Percentiles rank a stretch among this genome's conserved stretches.
phyloP scores from a whole-genome alignment of 805 yeast genomes.

The Saturnispora besseyi region DNA sequence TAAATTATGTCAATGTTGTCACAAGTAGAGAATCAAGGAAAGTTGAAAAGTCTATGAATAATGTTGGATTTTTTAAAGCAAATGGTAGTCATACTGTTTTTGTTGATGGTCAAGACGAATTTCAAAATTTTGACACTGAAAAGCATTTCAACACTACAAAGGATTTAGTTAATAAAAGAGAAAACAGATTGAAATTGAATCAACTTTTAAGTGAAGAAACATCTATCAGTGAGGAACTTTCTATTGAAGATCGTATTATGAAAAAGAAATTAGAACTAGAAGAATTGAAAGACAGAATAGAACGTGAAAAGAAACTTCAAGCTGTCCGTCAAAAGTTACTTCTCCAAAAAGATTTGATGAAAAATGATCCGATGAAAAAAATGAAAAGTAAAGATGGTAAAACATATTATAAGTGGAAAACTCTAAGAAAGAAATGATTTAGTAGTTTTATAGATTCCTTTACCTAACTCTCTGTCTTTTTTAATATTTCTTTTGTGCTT shows the following conservation, averaged over 20 bases:
- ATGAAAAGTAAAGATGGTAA: constrained; percentile 50
- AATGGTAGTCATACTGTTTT: constrained; percentile 77
- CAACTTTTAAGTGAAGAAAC: constrained; percentile 37
- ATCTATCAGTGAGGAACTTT: constrained; percentile 19
- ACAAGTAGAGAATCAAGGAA: constrained; percentile 60
- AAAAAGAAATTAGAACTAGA: constrained; percentile 50
- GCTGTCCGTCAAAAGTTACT: constrained; percentile 68
- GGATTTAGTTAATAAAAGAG: constrained; percentile 50
- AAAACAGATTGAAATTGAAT: constrained; percentile 56
- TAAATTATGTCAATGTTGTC: constrained; percentile 72
- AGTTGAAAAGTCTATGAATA: constrained; percentile 47
- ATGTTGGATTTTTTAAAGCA: constrained; percentile 40
- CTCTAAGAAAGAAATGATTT: constrained; percentile 49
- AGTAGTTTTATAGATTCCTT: background rate
- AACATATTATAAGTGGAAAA: constrained; percentile 76
- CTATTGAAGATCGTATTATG: constrained; percentile 13
- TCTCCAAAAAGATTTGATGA: constrained; percentile 78
- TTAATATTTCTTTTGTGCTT: constrained; percentile 18
- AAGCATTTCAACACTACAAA: constrained; percentile 63
- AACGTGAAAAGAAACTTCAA: constrained; percentile 59
- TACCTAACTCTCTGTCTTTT: background rate
- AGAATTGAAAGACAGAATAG: constrained; percentile 52
- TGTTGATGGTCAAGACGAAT: constrained; percentile 54
- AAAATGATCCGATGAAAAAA: constrained; percentile 78
- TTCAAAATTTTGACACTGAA: constrained; percentile 53